Evolutionary conservation across 305 asterid genomes (phyloP), one percentile per base, ranked within the genome.

Genomic region (Plantago rigida): DNA sequence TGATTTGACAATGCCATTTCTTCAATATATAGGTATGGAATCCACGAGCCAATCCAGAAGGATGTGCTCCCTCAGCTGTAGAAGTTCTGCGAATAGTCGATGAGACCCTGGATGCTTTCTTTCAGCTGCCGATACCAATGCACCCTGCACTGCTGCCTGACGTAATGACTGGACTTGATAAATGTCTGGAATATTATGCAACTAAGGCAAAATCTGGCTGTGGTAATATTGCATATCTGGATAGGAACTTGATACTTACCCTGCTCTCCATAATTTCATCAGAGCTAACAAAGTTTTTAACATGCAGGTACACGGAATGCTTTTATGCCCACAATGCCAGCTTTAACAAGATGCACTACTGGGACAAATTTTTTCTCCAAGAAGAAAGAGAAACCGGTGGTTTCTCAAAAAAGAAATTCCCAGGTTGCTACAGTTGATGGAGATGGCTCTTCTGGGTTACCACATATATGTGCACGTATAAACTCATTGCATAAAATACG

Each of bases 61-160:
- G 86, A 53, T 86, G 76, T 73, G 95, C 94, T 65, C 84, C 95
- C 66, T 92, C 99, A 34, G 93, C 83, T 67, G 79, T 86, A 36
- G 99, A 92, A 76, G 87, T 86, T 71, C 80, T 92, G 62, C 83
- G 96, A 58, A 72, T 80, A 56, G 80, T 86, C 55, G 95, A 86
- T 31, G 98, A 92, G 76, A 92, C 94, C 2, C 67, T 92, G 72
- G 98, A 88, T 46, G 95, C 96, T 56, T 92, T 77, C 75, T 92
- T 92, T 73, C 81, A 66, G 78, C 82, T 92, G 71, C 98, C 98
- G 62, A 92, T 92, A 79, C 94, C 91, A 44, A 86, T 83, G 85
- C 98, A 88, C 76, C 95, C 95, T 22, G 92, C 90, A 57, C 73
- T 86, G 54, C 95, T 92, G 47, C 98, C 96, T 0, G 95, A 88